These are phyloP conservation scores for Aspergillus sp. DNA, from an alignment of 2,329 filamentous ascomycete genomes.

Conservation along the genomic window DNA sequence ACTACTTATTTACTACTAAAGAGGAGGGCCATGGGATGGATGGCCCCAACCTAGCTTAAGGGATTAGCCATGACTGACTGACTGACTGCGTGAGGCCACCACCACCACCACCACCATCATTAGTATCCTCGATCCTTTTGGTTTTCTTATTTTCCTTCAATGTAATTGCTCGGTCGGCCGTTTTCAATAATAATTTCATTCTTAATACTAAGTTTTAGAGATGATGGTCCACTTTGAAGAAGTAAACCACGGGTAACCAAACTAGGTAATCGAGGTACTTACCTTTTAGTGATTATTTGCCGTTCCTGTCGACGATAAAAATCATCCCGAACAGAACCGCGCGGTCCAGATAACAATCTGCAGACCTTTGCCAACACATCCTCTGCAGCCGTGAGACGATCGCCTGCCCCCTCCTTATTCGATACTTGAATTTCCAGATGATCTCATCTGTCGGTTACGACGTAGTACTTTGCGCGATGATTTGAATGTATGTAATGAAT, in stretches of 20 bases:
- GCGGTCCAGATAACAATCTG: constrained; percentile 26
- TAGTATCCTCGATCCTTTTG: neutral
- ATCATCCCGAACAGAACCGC: constrained; percentile 1
- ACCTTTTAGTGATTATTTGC: neutral
- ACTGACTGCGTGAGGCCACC: neutral
- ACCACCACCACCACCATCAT: neutral
- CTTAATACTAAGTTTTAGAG: no score
- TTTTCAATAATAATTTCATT: no score
- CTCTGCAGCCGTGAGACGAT: constrained; percentile 21
- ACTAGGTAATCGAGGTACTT: no score
- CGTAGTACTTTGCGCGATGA: neutral
- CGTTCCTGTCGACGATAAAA: neutral
- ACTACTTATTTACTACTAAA: no score
- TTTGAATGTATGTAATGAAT: neutral
- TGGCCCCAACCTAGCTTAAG: neutral
- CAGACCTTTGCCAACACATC: constrained; percentile 31
- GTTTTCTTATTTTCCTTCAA: neutral
- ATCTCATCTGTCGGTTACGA: constrained; percentile 9
- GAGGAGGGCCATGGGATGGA: neutral
- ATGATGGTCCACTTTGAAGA: no score
- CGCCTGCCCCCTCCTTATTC: constrained; percentile 1
- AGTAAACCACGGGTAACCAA: no score
- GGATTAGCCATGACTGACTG: no score
- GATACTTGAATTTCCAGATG: constrained; percentile 4
- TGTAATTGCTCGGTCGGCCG: neutral